Conservation (phyloP, 2,329 filamentous ascomycete species). For the Monilinia aucupariae region DNA sequence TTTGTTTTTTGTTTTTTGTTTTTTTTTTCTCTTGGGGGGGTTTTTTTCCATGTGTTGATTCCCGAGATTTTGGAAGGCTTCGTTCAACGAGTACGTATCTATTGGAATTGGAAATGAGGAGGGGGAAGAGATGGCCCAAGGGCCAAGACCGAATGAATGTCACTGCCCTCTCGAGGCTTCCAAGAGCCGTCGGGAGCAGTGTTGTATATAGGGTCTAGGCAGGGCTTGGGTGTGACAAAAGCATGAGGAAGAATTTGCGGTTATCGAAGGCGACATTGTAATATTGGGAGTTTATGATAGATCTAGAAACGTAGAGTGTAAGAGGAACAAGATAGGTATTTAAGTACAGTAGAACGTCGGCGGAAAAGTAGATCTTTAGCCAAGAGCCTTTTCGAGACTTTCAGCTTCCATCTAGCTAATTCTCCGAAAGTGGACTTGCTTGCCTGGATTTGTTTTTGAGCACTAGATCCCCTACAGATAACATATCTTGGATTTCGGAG, state of each 20-base stretch:
- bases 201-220: slow-evolving; percentile 8
- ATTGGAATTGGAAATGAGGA: background rate
- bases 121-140: no score
- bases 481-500: background rate
- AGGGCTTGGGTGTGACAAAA: slow-evolving; percentile 1
- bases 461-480: background rate
- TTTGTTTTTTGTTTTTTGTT: background rate
- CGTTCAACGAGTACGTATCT: background rate
- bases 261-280: background rate
- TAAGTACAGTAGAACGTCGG: slow-evolving; percentile 4
- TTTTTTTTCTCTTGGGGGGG: no score
- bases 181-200: slow-evolving; percentile 5
- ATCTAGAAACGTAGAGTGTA: slow-evolving; percentile 5
- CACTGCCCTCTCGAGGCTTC: slow-evolving; percentile 12
- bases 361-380: background rate
- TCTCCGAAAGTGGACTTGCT: slow-evolving; percentile 1
- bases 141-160: slow-evolving; percentile 10
- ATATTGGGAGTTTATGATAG: background rate
- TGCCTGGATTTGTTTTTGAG: slow-evolving; percentile 5
- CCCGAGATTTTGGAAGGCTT: background rate
- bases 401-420: slow-evolving; percentile 4
- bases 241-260: background rate
- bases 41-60: background rate
- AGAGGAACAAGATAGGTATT: slow-evolving; percentile 3
- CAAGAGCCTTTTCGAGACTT: slow-evolving; percentile 10